phyloP scores from a whole-genome alignment of 352 stramenopile genomes.

The Pseudoperonospora humuli region DNA sequence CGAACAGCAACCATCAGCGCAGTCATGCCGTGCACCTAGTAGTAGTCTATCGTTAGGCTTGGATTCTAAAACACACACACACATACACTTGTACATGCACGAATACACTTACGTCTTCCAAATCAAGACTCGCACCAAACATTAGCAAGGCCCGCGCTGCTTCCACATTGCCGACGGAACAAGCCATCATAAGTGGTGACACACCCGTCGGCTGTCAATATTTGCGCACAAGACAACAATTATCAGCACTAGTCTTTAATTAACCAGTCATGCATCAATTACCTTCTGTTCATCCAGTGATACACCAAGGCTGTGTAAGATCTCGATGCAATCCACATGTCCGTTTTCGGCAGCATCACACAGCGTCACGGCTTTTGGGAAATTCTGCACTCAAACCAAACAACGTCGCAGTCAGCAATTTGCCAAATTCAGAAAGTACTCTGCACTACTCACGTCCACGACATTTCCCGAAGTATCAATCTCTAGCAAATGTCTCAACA shows the following conservation, averaged over 20 bases:
- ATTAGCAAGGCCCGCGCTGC: constrained; percentile 68
- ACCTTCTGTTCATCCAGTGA: constrained; percentile 83
- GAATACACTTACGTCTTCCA: constrained; percentile 58
- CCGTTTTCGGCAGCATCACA: constrained; percentile 77
- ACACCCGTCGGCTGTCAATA: constrained; percentile 61
- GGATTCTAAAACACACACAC: background rate
- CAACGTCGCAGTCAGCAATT: constrained; percentile 4
- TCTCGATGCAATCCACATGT: constrained; percentile 77
- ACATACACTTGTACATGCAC: background rate
- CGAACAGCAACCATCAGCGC: constrained; percentile 76
- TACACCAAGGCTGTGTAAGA: constrained; percentile 71
- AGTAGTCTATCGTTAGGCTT: constrained; percentile 5
- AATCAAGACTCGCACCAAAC: constrained; percentile 76
- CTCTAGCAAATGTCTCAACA: constrained; percentile 68
- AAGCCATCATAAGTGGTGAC: constrained; percentile 77
- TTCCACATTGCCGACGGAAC: constrained; percentile 83
- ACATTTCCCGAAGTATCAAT: constrained; percentile 54
- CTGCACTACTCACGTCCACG: constrained; percentile 46
- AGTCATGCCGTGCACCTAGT: constrained; percentile 72
- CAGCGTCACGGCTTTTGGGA: constrained; percentile 66
- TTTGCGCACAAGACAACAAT: constrained; percentile 1
- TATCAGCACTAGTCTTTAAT: constrained; percentile 1
- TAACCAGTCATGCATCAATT: background rate
- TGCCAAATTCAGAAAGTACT: no score
- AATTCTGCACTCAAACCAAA: constrained; percentile 33